Conservation (phyloP, 345 rosid species). For the Euclidium syriacum region DNA sequence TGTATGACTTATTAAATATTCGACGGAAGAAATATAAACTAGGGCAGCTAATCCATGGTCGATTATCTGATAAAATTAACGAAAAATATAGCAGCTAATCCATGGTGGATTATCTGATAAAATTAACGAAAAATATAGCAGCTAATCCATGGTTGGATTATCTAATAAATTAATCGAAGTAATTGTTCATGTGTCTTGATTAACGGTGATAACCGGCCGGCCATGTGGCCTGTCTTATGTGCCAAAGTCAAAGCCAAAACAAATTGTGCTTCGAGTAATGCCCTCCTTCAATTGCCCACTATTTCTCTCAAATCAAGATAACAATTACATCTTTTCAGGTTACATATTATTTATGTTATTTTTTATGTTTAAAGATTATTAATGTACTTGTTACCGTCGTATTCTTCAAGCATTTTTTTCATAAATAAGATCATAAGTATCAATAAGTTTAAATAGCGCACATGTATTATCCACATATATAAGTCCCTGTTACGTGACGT, state of each 20-base stretch:
- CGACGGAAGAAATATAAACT: not conserved
- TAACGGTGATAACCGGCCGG: constrained; percentile 23
- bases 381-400: too few relatives aligned
- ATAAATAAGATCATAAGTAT: too few relatives aligned
- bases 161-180: not conserved
- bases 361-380: too few relatives aligned
- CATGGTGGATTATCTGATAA: not conserved
- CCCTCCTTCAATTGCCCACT: constrained; percentile 26
- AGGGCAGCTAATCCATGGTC: not conserved
- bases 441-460: not conserved
- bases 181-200: constrained; percentile 27
- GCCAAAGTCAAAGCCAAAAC: constrained; percentile 24
- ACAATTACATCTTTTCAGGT: not conserved
- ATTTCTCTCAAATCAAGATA: not conserved
- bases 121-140: not conserved
- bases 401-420: too few relatives aligned
- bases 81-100: not conserved
- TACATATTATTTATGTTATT: not conserved
- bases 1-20: not conserved
- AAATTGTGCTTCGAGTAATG: constrained; percentile 19
- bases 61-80: constrained; percentile 3
- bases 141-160: too few relatives aligned
- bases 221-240: constrained; percentile 23
- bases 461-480: not conserved
- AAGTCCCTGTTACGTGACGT: not conserved